Evolutionary conservation across 345 rosid species (phyloP).

Genomic region (Corymbia maculata): DNA sequence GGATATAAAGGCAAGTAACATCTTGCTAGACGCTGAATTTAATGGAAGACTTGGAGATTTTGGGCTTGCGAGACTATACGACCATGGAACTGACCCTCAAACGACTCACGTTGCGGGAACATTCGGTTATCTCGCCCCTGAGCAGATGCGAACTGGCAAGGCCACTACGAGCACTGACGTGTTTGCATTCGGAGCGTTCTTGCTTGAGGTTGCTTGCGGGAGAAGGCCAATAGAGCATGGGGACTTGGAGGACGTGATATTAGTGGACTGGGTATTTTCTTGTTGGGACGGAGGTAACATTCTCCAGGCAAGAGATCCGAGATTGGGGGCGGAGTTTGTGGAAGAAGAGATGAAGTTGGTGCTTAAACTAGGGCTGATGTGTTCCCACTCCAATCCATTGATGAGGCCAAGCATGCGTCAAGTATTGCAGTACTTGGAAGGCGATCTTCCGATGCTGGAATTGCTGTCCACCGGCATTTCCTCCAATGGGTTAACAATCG

Average conservation of each 20-base stretch:
- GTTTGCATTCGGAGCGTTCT: not conserved
- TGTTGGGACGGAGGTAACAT: not conserved
- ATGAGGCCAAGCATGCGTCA: constrained; percentile 23
- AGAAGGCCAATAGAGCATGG: not conserved
- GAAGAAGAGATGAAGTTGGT: constrained; percentile 26
- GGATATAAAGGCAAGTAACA: not conserved
- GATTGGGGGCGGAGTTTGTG: constrained; percentile 6
- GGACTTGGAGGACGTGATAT: not conserved
- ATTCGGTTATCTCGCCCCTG: not conserved
- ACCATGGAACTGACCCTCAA: constrained; percentile 22
- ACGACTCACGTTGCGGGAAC: constrained; percentile 19
- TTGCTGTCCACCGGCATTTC: not conserved
- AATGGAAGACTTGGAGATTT: constrained; percentile 37
- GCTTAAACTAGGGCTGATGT: constrained; percentile 29
- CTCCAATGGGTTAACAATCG: not conserved
- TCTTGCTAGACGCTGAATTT: constrained; percentile 20
- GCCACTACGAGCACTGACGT: not conserved
- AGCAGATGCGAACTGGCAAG: not conserved
- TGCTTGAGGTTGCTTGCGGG: not conserved
- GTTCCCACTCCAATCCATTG: constrained; percentile 19
- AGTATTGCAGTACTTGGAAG: constrained; percentile 6
- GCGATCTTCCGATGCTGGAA: not conserved
- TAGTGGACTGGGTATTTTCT: not conserved
- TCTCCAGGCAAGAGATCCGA: constrained; percentile 22
- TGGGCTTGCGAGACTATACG: constrained; percentile 32